phyloP scores from a whole-genome alignment of 768 basidiomycete species.

The Auriscalpium orientale region DNA sequence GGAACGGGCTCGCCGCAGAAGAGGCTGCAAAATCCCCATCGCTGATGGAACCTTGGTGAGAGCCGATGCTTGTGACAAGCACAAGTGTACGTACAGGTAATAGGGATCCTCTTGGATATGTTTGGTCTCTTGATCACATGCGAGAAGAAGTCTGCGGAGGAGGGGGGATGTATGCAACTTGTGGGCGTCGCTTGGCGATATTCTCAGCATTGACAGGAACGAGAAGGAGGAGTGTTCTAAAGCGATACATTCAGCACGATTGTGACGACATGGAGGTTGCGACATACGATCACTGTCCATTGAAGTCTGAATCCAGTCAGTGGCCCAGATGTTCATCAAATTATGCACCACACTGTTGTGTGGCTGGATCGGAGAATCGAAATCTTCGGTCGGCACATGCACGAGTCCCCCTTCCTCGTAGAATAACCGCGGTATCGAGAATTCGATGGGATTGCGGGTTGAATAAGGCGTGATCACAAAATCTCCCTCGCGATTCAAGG shows the following conservation, averaged over 20 bases:
- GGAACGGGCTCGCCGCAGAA: constrained; percentile 25
- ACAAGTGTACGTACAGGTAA: constrained; percentile 12
- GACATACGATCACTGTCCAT: constrained; percentile 54
- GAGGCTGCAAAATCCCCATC: constrained; percentile 47
- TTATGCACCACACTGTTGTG: constrained; percentile 52
- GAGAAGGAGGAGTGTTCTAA: constrained; percentile 56
- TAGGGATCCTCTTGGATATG: constrained; percentile 35
- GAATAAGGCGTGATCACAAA: constrained; percentile 78
- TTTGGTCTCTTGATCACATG: constrained; percentile 36
- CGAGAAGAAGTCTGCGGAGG: constrained; percentile 46
- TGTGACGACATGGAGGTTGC: constrained; percentile 1
- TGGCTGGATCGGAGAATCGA: constrained; percentile 31
- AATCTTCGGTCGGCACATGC: constrained; percentile 51
- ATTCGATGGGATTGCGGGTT: constrained; percentile 80
- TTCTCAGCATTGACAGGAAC: constrained; percentile 65
- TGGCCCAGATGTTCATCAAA: constrained; percentile 86
- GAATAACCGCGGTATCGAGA: constrained; percentile 64
- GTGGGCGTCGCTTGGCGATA: constrained; percentile 60
- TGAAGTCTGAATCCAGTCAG: constrained; percentile 71
- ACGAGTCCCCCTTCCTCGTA: constrained; percentile 73
- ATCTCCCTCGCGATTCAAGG: constrained; percentile 84
- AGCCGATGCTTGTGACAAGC: no score
- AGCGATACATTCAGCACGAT: background rate
- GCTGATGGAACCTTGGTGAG: constrained; percentile 23
- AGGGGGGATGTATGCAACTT: constrained; percentile 51